Evolutionary conservation across 768 basidiomycete genomes (phyloP), one percentile per base, ranked within the genome.

Genomic region (Russula foetens): DNA sequence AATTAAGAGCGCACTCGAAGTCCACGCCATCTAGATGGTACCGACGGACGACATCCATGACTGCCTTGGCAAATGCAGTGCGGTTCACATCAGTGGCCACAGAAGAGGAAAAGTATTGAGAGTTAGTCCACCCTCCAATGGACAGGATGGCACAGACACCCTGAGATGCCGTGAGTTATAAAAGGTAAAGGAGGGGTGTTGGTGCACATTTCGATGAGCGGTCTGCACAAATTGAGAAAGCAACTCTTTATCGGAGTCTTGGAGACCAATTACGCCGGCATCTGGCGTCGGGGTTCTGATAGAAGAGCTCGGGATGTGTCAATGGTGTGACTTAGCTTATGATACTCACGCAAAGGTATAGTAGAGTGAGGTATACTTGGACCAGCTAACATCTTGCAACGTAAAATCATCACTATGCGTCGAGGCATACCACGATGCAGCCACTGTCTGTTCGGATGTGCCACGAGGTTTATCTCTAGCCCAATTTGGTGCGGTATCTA

Each of bases 81-180:
- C 86, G 77, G 64, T 84, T 87, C 45, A 69, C 71, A 0, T 81
- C 70, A 5, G 78, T 82, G 3, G 77, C 81, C 12, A 90, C 80
- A 17, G 77, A 74, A 7, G 81, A 74, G 1, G 88, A 90, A 69
- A 82, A 90, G 69, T 75, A 87, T 29, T 63, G 69, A 2, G 83
- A 77, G 5, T 88, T 88, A 4, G 73, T 76, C 85, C 86, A 90
- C 24, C 89, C 89, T 29, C 89, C 89, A n/a, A 92, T 74, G 0
- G 83, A 81, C 28, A 87, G 60, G 14, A 79, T 69, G 0, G 87
- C 82, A 49, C 76, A 73, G 14, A 88, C 84, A 62, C 70, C 67
- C 86, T 88, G 63, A 23, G 52, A 43, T 19, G 21, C 14, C 28
- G 33, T 57, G 39, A 54, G 41, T 28, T 15, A 60, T 49, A n/a